A percentile compares a stretch with the other conserved stretches of the same genome.
These are phyloP conservation scores for Tuber borchii DNA, from an alignment of 495 filamentous ascomycete species.

Conservation along the genomic window DNA sequence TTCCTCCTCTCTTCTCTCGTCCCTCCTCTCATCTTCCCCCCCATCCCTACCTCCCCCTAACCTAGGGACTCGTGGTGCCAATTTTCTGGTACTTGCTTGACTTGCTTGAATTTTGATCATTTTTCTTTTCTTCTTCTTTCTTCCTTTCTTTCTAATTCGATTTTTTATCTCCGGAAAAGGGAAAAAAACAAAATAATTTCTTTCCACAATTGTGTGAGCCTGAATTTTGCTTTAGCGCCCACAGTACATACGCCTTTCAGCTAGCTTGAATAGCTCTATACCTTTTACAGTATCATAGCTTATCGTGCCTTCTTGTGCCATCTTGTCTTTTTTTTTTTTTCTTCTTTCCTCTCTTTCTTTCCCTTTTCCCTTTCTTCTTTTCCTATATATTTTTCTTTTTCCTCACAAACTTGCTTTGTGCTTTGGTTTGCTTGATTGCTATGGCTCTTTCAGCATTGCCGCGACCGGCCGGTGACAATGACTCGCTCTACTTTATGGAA, in stretches of 20 bases:
- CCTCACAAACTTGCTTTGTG: slow-evolving; percentile 7
- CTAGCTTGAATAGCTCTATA: slow-evolving; percentile 2
- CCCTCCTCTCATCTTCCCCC: background rate
- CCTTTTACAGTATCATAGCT: slow-evolving; percentile 1
- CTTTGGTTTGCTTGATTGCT: slow-evolving; percentile 18
- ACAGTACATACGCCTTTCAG: slow-evolving; percentile 4
- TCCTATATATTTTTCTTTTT: slow-evolving; percentile 2
- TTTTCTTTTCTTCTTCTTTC: background rate
- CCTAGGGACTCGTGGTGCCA: background rate
- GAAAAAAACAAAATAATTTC: background rate
- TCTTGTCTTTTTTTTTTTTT: slow-evolving; percentile 9
- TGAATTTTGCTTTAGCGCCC: background rate
- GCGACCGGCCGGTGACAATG: slow-evolving; percentile 17
- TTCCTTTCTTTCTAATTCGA: background rate
- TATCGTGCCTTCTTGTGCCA: background rate
- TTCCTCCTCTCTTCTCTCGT: background rate
- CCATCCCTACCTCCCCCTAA: background rate
- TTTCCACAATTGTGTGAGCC: background rate
- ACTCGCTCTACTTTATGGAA: slow-evolving; percentile 20
- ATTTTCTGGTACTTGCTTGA: background rate
- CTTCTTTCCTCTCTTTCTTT: background rate
- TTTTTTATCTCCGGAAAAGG: background rate
- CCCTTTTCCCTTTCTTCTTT: slow-evolving; percentile 7
- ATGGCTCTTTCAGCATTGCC: slow-evolving; percentile 13
- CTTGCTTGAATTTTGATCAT: background rate